phyloP scores from a whole-genome alignment of 257 asterid species.

The Solanum paucissectum region DNA sequence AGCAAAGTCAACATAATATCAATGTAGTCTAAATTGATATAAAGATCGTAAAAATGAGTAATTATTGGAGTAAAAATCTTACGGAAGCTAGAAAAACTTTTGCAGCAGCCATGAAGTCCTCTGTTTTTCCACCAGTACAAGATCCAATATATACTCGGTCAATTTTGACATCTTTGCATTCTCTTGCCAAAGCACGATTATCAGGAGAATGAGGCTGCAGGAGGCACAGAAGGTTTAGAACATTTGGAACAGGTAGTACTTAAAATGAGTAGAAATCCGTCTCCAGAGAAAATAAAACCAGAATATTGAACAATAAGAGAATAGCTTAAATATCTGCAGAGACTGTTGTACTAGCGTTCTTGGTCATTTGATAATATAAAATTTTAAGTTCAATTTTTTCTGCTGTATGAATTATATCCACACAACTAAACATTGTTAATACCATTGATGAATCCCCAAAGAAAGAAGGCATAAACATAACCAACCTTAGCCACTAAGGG shows the following conservation, averaged over 20 bases:
- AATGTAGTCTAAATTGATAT: neutral
- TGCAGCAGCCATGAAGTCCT: constrained; percentile 99
- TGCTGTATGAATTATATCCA: neutral
- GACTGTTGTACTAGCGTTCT: neutral
- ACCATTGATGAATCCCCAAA: neutral
- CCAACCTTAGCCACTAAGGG: constrained; percentile 36
- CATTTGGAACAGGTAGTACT: neutral
- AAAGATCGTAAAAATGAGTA: neutral
- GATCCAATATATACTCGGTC: constrained; percentile 97
- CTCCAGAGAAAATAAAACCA: neutral
- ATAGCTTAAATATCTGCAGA: neutral
- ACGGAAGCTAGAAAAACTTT: constrained; percentile 86
- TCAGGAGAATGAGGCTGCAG: constrained; percentile 99
- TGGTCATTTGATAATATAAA: neutral
- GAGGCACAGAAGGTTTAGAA: neutral
- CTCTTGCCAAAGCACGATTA: constrained; percentile 97
- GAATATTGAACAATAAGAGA: neutral
- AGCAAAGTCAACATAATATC: neutral
- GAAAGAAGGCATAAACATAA: neutral
- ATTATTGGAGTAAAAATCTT: constrained; percentile 7
- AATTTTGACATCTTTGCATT: constrained; percentile 91
- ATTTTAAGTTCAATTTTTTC: neutral
- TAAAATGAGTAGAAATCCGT: neutral
- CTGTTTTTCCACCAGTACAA: constrained; percentile 98
- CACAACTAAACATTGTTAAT: neutral